These are phyloP conservation scores for Shiraia sp. DNA, from an alignment of 2,329 filamentous ascomycete species.

Conservation along the genomic window DNA sequence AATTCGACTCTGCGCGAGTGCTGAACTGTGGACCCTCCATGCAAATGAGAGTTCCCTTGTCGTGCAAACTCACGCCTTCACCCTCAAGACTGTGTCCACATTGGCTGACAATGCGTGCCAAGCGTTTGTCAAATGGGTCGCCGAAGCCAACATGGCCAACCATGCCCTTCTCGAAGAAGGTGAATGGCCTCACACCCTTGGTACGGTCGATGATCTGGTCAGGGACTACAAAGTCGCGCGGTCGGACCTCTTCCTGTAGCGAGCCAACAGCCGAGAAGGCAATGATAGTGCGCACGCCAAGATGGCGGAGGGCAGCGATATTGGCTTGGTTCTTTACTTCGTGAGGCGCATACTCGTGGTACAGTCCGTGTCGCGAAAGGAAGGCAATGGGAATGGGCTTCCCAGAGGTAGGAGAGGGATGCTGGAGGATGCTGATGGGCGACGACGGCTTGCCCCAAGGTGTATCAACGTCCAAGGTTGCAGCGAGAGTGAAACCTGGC, in stretches of 20 bases:
- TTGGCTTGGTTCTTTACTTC: slow-evolving; percentile 95
- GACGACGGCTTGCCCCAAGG: slow-evolving; percentile 85
- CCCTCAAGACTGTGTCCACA: slow-evolving; percentile 80
- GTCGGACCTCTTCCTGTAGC: slow-evolving; percentile 88
- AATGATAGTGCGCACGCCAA: slow-evolving; percentile 89
- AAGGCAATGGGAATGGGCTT: slow-evolving; percentile 75
- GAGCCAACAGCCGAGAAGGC: slow-evolving; percentile 95
- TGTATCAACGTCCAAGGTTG: slow-evolving; percentile 74
- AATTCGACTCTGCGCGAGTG: slow-evolving; percentile 90
- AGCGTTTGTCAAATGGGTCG: slow-evolving; percentile 83
- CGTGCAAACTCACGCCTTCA: slow-evolving; percentile 82
- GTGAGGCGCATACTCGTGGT: slow-evolving; percentile 90
- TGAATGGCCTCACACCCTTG: slow-evolving; percentile 91
- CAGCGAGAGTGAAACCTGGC: slow-evolving; percentile 82
- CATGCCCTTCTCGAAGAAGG: slow-evolving; percentile 90
- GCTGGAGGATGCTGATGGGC: slow-evolving; percentile 84
- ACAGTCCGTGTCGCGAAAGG: slow-evolving; percentile 84
- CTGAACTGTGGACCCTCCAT: slow-evolving; percentile 99
- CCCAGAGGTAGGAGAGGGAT: slow-evolving; percentile 71
- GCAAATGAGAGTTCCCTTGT: slow-evolving; percentile 82
- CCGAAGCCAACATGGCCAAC: slow-evolving; percentile 95
- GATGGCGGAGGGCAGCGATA: slow-evolving; percentile 90
- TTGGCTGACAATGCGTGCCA: slow-evolving; percentile 75
- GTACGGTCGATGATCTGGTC: slow-evolving; percentile 98
- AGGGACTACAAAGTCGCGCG: slow-evolving; percentile 93